These are phyloP conservation scores for Incumbomyces delicatus DNA, from an alignment of 2,329 filamentous ascomycete genomes.

Conservation along the genomic window DNA sequence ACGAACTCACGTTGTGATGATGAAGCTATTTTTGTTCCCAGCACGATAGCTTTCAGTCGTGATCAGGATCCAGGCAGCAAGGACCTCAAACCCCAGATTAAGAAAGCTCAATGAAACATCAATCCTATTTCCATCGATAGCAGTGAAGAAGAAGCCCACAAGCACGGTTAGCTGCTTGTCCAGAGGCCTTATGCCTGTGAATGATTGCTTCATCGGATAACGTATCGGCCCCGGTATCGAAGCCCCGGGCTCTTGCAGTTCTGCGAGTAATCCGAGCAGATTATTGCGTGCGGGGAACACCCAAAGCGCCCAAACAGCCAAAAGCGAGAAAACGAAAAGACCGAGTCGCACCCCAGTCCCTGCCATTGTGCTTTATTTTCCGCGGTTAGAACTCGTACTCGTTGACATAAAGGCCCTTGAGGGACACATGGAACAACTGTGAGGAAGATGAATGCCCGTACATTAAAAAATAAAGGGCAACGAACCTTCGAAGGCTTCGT, in stretches of 20 bases:
- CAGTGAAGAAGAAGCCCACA: conserved; percentile 31
- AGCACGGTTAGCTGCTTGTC: conserved; percentile 23
- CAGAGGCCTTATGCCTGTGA: conserved; percentile 20
- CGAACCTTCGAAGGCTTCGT: no score
- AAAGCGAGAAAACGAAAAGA: conserved; percentile 3
- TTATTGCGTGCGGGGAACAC: conserved; percentile 22
- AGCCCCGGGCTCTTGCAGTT: conserved; percentile 19
- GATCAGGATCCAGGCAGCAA: conserved; percentile 34
- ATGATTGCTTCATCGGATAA: conserved; percentile 21
- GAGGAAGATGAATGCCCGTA: no score
- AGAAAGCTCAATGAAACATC: conserved; percentile 29
- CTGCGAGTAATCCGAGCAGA: conserved; percentile 17
- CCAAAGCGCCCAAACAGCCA: conserved; percentile 21
- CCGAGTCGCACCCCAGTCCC: neutral
- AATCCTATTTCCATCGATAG: conserved; percentile 29
- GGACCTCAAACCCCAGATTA: conserved; percentile 32
- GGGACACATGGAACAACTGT: no score
- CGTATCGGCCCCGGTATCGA: conserved; percentile 20
- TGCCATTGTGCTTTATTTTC: conserved; percentile 4
- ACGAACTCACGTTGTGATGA: conserved; percentile 8
- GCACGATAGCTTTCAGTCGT: conserved; percentile 36
- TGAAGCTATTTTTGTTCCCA: conserved; percentile 33
- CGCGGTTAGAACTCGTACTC: no score
- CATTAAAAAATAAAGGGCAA: no score
- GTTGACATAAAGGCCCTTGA: no score